Evolutionary conservation across 2,329 filamentous ascomycete genomes (phyloP).

Genomic region (Colletotrichum higginsianum): DNA sequence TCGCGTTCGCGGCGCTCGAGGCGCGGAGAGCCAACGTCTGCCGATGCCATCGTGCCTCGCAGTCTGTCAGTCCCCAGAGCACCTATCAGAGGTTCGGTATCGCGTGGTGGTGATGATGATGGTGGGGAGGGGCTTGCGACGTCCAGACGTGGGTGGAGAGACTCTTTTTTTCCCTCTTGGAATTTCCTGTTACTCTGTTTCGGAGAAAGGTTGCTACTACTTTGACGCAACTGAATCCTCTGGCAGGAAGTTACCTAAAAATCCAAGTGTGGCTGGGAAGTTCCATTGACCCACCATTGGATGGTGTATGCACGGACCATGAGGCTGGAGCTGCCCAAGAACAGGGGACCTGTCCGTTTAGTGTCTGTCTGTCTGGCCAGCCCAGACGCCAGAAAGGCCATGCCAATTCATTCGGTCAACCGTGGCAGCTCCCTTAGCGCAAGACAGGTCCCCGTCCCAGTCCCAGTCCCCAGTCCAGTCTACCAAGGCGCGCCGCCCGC

Average conservation of each 20-base stretch:
- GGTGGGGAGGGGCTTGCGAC: conserved; percentile 7
- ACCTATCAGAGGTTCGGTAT: neutral
- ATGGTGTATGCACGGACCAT: conserved; percentile 2
- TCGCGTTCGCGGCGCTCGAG: conserved; percentile 52
- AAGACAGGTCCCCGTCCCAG: neutral
- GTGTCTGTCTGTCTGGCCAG: neutral
- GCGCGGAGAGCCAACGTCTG: conserved; percentile 58
- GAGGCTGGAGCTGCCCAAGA: conserved; percentile 33
- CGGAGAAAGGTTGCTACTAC: conserved; percentile 12
- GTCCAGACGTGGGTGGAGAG: conserved; percentile 9
- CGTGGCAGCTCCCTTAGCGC: conserved; percentile 38
- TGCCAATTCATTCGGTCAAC: conserved; percentile 29
- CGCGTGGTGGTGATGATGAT: neutral
- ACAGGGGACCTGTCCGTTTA: conserved; percentile 8
- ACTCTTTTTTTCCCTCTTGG: neutral
- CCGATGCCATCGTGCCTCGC: conserved; percentile 59
- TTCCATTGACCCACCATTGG: neutral
- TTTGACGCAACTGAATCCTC: conserved; percentile 28
- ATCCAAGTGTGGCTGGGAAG: conserved; percentile 37
- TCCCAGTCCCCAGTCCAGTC: conserved; percentile 6
- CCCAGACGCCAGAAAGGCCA: neutral
- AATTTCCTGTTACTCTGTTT: neutral
- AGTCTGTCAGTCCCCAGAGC: conserved; percentile 3
- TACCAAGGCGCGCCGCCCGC: conserved; percentile 30
- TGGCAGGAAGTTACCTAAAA: conserved; percentile 28